Evolutionary conservation across 116 monocot species (phyloP).

Genomic region (Phalaenopsis hybrid): DNA sequence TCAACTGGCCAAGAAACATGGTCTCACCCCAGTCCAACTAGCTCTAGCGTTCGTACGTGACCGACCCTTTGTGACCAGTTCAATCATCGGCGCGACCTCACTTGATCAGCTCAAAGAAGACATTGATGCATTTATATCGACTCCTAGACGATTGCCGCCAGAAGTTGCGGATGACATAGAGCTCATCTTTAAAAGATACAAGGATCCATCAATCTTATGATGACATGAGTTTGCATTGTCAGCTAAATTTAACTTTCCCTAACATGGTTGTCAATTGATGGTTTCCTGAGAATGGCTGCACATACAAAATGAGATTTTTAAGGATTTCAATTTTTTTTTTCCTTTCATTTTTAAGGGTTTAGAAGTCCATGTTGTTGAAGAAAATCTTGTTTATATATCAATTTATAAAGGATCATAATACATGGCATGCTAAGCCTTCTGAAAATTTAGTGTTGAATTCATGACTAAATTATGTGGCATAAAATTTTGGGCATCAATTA

Average conservation of each 20-base stretch:
- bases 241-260: background rate
- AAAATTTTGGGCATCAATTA: too few relatives aligned
- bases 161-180: constrained; percentile 70
- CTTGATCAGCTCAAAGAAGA: constrained; percentile 81
- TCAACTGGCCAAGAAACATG: constrained; percentile 58
- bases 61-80: constrained; percentile 61
- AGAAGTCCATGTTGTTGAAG: too few relatives aligned
- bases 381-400: too few relatives aligned
- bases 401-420: too few relatives aligned
- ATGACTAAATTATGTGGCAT: too few relatives aligned
- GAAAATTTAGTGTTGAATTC: too few relatives aligned
- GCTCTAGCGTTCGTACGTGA: constrained; percentile 79
- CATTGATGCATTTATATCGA: constrained; percentile 57
- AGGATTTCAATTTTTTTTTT: too few relatives aligned
- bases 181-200: constrained; percentile 67
- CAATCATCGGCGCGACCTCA: constrained; percentile 82
- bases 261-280: too few relatives aligned
- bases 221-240: constrained; percentile 1
- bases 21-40: constrained; percentile 76
- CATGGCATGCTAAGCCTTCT: too few relatives aligned
- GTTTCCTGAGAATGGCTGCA: too few relatives aligned
- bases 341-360: too few relatives aligned
- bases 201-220: constrained; percentile 65
- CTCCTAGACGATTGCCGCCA: constrained; percentile 45
- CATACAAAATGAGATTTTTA: too few relatives aligned